Conservation (phyloP, 106 monocot genomes). For the Dactylorhiza incarnata region DNA sequence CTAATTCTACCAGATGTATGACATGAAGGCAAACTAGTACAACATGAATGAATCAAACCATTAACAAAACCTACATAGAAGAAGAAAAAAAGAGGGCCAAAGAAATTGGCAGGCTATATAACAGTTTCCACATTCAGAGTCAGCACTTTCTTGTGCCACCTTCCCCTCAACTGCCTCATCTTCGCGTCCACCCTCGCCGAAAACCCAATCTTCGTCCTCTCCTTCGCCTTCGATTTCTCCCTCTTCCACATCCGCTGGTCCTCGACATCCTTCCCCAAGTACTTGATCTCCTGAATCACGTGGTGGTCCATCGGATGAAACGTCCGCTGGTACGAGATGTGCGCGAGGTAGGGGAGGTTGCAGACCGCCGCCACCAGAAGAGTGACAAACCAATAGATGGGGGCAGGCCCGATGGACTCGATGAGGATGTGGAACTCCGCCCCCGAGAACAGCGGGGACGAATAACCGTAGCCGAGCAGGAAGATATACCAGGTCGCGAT, state of each 20-base stretch:
- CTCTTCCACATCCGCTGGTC: slow-evolving; percentile 65
- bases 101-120: slow-evolving; percentile 2
- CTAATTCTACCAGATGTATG: neutral
- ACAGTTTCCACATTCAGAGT: slow-evolving; percentile 20
- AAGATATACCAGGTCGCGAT: slow-evolving; percentile 57
- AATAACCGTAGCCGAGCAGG: slow-evolving; percentile 40
- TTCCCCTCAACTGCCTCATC: slow-evolving; percentile 41
- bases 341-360: slow-evolving; percentile 47
- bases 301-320: slow-evolving; percentile 67
- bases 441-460: slow-evolving; percentile 26
- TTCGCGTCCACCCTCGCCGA: slow-evolving; percentile 59
- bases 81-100: neutral
- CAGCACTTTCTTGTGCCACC: slow-evolving; percentile 30
- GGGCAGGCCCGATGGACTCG: slow-evolving; percentile 41
- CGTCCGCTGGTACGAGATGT: slow-evolving; percentile 49
- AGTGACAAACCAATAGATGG: slow-evolving; percentile 41
- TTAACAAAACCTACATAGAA: too few species aligned
- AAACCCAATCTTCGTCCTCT: slow-evolving; percentile 61
- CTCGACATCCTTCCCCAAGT: slow-evolving; percentile 53
- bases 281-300: slow-evolving; percentile 69
- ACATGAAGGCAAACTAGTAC: neutral
- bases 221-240: slow-evolving; percentile 50
- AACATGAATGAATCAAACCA: neutral
- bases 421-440: slow-evolving; percentile 33
- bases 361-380: slow-evolving; percentile 37